phyloP scores from a whole-genome alignment of 345 rosid genomes.

The Eucalyptus caleyi region DNA sequence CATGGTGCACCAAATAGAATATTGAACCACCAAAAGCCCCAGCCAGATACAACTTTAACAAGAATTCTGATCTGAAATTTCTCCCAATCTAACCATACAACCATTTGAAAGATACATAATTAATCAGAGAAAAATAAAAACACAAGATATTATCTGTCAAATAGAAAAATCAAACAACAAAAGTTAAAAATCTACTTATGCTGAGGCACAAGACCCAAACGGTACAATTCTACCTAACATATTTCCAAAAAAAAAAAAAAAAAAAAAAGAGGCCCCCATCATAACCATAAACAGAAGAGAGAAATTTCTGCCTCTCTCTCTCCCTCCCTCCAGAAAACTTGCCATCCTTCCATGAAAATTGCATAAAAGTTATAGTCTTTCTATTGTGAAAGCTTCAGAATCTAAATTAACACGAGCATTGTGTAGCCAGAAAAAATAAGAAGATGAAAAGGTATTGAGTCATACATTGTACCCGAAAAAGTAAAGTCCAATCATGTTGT shows the following conservation, averaged over 20 bases:
- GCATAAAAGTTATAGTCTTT: not conserved
- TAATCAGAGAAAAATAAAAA: not conserved
- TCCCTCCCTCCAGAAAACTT: not conserved
- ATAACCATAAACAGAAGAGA: not conserved
- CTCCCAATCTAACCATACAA: conserved; percentile 44
- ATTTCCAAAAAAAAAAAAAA: not conserved
- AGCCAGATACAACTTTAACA: conserved; percentile 67
- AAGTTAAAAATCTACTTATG: not conserved
- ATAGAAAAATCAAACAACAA: not conserved
- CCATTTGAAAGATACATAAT: not conserved
- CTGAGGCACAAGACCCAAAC: not conserved
- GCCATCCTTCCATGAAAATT: not conserved
- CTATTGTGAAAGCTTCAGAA: not conserved
- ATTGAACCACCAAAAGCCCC: conserved; percentile 76
- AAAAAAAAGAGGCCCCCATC: not conserved
- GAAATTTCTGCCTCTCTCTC: not conserved
- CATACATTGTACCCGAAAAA: conserved; percentile 77
- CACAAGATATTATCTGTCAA: not conserved
- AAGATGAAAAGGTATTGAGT: not conserved
- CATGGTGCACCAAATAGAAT: conserved; percentile 59
- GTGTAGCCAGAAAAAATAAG: not conserved
- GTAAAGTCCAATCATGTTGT: conserved; percentile 94
- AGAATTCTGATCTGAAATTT: conserved; percentile 51
- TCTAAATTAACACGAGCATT: too few relatives aligned
- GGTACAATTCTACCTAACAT: not conserved